Percentiles rank a stretch among this genome's conserved stretches.
phyloP scores from a whole-genome alignment of 1,139 yeast species.

The Yamadazyma oceani region DNA sequence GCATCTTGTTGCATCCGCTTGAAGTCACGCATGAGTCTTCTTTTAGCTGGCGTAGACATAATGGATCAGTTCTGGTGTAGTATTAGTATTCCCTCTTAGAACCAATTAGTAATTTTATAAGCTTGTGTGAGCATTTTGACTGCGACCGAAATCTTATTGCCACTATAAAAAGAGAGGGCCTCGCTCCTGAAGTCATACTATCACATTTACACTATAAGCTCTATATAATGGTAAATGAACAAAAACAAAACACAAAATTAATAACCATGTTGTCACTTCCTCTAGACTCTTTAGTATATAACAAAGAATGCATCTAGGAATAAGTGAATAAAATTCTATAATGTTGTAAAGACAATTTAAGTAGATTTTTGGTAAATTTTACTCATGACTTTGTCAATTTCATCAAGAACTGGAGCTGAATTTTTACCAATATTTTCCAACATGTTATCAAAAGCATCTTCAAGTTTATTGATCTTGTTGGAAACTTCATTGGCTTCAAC shows the following conservation, averaged over 20 bases:
- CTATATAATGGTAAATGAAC: neutral
- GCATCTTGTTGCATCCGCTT: conserved; percentile 99
- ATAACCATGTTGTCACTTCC: too few relatives aligned
- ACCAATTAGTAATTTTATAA: too few relatives aligned
- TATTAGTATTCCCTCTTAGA: too few relatives aligned
- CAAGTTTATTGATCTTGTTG: conserved; percentile 8
- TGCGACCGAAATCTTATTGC: too few relatives aligned
- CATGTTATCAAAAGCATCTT: conserved; percentile 10
- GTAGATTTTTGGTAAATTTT: conserved; percentile 9
- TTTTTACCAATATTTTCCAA: conserved; percentile 8
- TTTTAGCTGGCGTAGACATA: conserved; percentile 97
- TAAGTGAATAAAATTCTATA: neutral
- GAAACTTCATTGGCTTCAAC: conserved; percentile 3
- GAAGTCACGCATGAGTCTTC: conserved; percentile 98
- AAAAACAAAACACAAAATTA: neutral
- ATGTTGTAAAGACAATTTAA: neutral
- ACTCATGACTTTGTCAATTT: conserved; percentile 12
- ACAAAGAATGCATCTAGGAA: neutral
- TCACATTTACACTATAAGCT: too few relatives aligned
- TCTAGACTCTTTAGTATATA: conserved; percentile 1
- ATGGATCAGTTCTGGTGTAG: too few relatives aligned
- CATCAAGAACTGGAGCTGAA: conserved; percentile 10
- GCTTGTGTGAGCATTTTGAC: too few relatives aligned
- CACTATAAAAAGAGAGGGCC: too few relatives aligned
- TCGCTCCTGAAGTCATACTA: too few relatives aligned